Evolutionary conservation across 106 monocot species (phyloP).

Genomic region (Phalaenopsis equestris): DNA sequence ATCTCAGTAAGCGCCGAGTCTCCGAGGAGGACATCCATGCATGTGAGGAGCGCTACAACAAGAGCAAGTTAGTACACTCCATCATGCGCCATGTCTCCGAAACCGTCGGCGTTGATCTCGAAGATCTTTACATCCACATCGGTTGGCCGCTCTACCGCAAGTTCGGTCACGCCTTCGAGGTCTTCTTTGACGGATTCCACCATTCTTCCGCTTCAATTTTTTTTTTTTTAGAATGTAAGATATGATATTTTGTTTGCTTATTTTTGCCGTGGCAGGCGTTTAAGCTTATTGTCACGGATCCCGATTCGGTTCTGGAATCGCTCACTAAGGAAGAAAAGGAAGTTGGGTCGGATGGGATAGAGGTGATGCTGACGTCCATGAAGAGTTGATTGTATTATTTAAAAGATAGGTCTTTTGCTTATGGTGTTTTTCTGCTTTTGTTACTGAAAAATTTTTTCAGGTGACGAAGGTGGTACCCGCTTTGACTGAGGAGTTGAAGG

Average conservation of each 20-base stretch:
- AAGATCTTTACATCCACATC: constrained; percentile 61
- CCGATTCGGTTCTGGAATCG: constrained; percentile 47
- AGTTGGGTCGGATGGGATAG: constrained; percentile 53
- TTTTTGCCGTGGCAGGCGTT: constrained; percentile 27
- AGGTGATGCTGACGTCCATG: constrained; percentile 21
- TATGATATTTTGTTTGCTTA: background rate
- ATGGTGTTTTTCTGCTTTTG: background rate
- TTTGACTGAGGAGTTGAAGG: constrained; percentile 53
- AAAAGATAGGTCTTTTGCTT: background rate
- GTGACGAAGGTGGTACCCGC: constrained; percentile 54
- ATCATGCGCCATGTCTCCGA: constrained; percentile 97
- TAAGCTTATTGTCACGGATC: constrained; percentile 56
- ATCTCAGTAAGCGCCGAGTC: constrained; percentile 87
- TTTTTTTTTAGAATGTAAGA: background rate
- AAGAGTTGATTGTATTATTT: background rate
- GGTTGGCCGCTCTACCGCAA: constrained; percentile 69
- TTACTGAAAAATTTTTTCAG: constrained; percentile 6
- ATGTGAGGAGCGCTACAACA: constrained; percentile 94
- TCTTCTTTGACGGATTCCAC: constrained; percentile 4
- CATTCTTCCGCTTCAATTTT: background rate
- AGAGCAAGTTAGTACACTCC: constrained; percentile 90
- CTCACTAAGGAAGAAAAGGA: constrained; percentile 55
- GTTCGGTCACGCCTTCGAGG: constrained; percentile 95
- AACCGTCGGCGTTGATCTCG: constrained; percentile 49
- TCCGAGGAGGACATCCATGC: constrained; percentile 86